phyloP scores from a whole-genome alignment of 2,329 filamentous ascomycete genomes.

The Fusarium duplospermum region DNA sequence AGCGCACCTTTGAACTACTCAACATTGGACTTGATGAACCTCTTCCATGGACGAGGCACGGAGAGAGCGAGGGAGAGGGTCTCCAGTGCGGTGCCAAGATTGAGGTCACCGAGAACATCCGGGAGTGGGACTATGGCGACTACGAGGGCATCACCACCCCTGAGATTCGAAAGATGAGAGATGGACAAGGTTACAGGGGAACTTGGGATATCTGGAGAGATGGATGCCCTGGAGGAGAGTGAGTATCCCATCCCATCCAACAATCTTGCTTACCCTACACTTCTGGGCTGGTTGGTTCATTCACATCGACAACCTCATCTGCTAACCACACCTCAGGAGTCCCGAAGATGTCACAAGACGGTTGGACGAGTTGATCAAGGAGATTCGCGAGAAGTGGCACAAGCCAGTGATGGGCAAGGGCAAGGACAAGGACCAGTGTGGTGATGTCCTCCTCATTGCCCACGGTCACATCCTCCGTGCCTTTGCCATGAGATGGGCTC shows the following conservation, averaged over 20 bases:
- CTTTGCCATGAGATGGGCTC: conserved; percentile 88
- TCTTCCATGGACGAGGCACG: conserved; percentile 76
- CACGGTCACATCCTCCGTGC: conserved; percentile 91
- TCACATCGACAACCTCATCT: neutral
- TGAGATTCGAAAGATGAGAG: conserved; percentile 71
- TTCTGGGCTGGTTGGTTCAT: too few species aligned
- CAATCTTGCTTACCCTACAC: conserved; percentile 9
- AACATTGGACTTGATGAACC: conserved; percentile 75
- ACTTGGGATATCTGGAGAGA: conserved; percentile 92
- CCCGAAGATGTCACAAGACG: conserved; percentile 79
- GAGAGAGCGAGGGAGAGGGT: conserved; percentile 49
- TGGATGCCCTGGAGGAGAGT: conserved; percentile 88
- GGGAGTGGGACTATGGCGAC: conserved; percentile 89
- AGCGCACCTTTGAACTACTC: conserved; percentile 90
- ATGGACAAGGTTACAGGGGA: conserved; percentile 65
- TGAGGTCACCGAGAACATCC: conserved; percentile 76
- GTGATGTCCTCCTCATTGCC: conserved; percentile 74
- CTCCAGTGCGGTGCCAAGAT: conserved; percentile 69
- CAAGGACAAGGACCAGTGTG: conserved; percentile 51
- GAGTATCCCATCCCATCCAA: conserved; percentile 48
- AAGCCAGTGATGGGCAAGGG: conserved; percentile 68
- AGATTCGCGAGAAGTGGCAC: conserved; percentile 77
- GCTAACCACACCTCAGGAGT: conserved; percentile 58
- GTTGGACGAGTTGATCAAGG: conserved; percentile 79
- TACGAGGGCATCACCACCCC: conserved; percentile 84